Evolutionary conservation across 495 filamentous ascomycete species (phyloP).

Genomic region (Penicilliopsis zonata): DNA sequence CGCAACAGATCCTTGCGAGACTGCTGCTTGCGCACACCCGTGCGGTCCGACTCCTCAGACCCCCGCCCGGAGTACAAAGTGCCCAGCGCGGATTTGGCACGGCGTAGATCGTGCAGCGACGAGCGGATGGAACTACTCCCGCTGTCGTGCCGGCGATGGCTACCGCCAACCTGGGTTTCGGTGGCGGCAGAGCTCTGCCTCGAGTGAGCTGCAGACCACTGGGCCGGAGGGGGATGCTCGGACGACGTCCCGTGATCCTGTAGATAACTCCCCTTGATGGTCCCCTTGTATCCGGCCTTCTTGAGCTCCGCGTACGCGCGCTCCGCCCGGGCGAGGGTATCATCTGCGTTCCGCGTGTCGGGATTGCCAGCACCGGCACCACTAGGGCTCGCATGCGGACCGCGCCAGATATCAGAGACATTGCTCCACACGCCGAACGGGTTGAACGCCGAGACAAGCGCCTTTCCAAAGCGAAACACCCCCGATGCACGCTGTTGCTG

Average conservation of each 20-base stretch:
- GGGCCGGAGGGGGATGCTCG: too few relatives aligned
- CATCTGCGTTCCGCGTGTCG: slow-evolving; percentile 16
- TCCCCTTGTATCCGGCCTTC: slow-evolving; percentile 40
- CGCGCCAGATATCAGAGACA: slow-evolving; percentile 19
- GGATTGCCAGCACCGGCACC: background rate
- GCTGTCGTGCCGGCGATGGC: slow-evolving; percentile 7
- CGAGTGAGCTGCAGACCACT: slow-evolving; percentile 7
- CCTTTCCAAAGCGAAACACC: slow-evolving; percentile 49
- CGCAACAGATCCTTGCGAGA: slow-evolving; percentile 50
- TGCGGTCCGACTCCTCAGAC: slow-evolving; percentile 12
- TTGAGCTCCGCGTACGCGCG: slow-evolving; percentile 51
- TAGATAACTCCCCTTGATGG: slow-evolving; percentile 26
- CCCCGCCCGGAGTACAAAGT: slow-evolving; percentile 21
- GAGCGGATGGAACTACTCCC: slow-evolving; percentile 18
- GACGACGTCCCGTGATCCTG: slow-evolving; percentile 2
- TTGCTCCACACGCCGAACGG: slow-evolving; percentile 36
- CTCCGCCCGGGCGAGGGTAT: slow-evolving; percentile 37
- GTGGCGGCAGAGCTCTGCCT: slow-evolving; percentile 10
- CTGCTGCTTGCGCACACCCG: slow-evolving; percentile 25
- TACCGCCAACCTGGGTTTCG: slow-evolving; percentile 1
- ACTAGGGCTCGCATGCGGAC: background rate
- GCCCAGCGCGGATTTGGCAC: slow-evolving; percentile 16
- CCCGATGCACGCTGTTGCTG: slow-evolving; percentile 22
- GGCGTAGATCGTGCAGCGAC: slow-evolving; percentile 28
- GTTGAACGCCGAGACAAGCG: slow-evolving; percentile 42